Percentiles rank a stretch among this genome's conserved stretches.
Evolutionary conservation across 2,329 filamentous ascomycete genomes (phyloP).

Genomic region (Meredithiella fracta): DNA sequence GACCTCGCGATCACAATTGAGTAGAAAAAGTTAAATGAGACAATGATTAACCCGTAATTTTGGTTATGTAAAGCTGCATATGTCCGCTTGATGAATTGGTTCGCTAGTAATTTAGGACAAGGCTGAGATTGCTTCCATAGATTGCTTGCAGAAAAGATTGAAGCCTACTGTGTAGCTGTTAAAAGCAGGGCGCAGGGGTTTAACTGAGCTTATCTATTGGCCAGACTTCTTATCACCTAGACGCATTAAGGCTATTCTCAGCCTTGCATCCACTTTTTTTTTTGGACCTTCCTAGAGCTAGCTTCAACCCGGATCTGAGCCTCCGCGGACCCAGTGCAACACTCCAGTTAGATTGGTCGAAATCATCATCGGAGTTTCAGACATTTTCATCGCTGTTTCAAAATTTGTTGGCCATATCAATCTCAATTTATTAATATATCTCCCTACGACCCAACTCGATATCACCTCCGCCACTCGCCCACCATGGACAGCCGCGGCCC

Average conservation of each 20-base stretch:
- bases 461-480: constrained; percentile 11
- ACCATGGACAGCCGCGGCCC: constrained; percentile 85
- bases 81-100: not conserved
- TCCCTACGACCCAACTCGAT: no score
- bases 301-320: no score
- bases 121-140: constrained; percentile 7
- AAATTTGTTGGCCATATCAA: no score
- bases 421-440: no score
- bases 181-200: not conserved
- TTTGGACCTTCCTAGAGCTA: not conserved
- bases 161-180: not conserved
- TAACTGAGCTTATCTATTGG: constrained; percentile 11
- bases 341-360: no score
- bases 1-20: not conserved
- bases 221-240: not conserved
- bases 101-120: not conserved
- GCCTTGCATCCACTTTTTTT: constrained; percentile 12
- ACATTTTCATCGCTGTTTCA: no score
- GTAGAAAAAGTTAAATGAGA: not conserved
- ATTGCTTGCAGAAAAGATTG: constrained; percentile 8
- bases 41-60: not conserved
- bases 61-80: not conserved
- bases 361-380: no score
- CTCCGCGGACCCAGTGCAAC: no score
- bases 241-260: not conserved